Conservation (phyloP, 2,329 filamentous ascomycete genomes). For the Triangularia setosa region DNA sequence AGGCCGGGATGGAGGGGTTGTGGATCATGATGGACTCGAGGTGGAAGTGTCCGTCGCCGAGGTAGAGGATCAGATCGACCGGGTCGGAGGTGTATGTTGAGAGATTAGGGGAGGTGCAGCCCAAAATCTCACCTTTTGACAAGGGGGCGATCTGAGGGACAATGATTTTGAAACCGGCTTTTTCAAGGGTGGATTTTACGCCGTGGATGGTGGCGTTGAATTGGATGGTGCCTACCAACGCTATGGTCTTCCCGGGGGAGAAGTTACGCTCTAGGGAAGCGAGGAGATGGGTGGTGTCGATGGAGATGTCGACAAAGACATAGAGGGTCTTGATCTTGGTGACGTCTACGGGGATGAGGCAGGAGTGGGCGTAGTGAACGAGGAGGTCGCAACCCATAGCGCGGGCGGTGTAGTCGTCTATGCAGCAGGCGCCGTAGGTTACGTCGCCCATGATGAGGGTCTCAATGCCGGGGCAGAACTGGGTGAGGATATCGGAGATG, state of each 20-base stretch:
- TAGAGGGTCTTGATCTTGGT: constrained; percentile 97
- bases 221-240: constrained; percentile 94
- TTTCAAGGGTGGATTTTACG: constrained; percentile 70
- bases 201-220: constrained; percentile 97
- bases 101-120: constrained; percentile 79
- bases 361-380: constrained; percentile 96
- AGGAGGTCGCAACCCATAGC: constrained; percentile 91
- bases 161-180: constrained; percentile 77
- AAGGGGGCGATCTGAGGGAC: constrained; percentile 91
- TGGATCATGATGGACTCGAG: constrained; percentile 99
- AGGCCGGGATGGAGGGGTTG: constrained; percentile 85
- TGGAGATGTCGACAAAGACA: constrained; percentile 96
- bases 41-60: constrained; percentile 91
- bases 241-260: constrained; percentile 76
- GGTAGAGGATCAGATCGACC: constrained; percentile 78
- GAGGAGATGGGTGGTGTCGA: constrained; percentile 83
- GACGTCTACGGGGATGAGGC: constrained; percentile 91
- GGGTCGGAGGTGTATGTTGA: constrained; percentile 28
- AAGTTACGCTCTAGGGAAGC: constrained; percentile 89
- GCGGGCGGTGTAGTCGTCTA: constrained; percentile 94
- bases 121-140: constrained; percentile 91
- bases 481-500: constrained; percentile 90
- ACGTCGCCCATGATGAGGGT: constrained; percentile 99
- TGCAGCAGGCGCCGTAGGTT: constrained; percentile 97
- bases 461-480: constrained; percentile 87